Base-by-base conservation (phyloP, 2,329 filamentous ascomycete genomes). In the Aspergillus fischeri region DNA sequence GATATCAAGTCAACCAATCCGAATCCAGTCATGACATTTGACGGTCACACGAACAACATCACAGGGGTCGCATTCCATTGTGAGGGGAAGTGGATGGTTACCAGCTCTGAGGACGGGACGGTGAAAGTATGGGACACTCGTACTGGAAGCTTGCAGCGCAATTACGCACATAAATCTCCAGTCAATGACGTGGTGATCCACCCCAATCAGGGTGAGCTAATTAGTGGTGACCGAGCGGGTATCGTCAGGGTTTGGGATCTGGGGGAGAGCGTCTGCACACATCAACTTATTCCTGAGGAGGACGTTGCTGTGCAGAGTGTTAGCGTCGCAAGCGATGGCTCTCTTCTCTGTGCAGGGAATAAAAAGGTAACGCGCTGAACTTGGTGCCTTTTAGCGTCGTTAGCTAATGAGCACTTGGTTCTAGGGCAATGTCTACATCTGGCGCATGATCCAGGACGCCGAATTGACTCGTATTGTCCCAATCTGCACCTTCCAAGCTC, bases 31-130 rank as follows among this genome's bases (percentile, higher is more conserved):
- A 85, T 97, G 69, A 92, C 89, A 21, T 97, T 99, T 69, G 93
- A 97, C 72, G 94, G 94, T 45, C 94, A 99, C 77, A 94, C 91
- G 11, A 91, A 88, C 64, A 99, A 99, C 70, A 88, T 99, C 71
- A 99, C 94, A 0, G 94, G 94, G 47, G 90, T 99, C 49, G 92
- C 92, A 10, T 99, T 99, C 73, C 94, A 99, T 75, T 97, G 93
- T 73, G 94, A 99, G 75, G 92, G 93, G 10, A 99, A 99, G 78
- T 99, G 94, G 94, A 97, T 99, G 90, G 94, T 97, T 20, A 99
- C 94, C 9, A 95, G 90, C 74, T 96, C 91, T 49, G 94, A 99
- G 75, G 94, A 99, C 71, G 91, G 92, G 67, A 96, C 91, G 0
- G 92, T 97, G 70, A 96, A 96, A 81, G 96, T 97, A 62, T 97